These are phyloP conservation scores for Fusarium marasasianum DNA, from an alignment of 2,329 filamentous ascomycete species.

Conservation along the genomic window DNA sequence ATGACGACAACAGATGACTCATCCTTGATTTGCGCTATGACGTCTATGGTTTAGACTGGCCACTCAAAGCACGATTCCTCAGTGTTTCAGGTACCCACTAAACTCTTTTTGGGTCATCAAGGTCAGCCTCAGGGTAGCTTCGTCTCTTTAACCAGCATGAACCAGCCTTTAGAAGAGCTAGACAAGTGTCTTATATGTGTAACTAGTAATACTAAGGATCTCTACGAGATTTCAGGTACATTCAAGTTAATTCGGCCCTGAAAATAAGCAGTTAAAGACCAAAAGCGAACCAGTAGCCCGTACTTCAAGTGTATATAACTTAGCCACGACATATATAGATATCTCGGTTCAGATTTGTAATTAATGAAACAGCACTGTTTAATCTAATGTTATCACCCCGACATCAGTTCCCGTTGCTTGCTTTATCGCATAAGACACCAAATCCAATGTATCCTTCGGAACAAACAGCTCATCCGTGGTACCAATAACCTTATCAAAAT, in stretches of 20 bases:
- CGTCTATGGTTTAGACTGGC: background rate
- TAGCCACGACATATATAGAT: accelerated
- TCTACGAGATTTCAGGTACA: too few relatives aligned
- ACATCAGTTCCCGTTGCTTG: background rate
- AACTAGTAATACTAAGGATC: too few relatives aligned
- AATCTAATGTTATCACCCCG: background rate
- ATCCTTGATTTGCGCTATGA: background rate
- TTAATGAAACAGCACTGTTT: too few relatives aligned
- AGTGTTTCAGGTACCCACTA: background rate
- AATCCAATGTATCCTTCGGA: background rate
- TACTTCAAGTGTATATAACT: accelerated
- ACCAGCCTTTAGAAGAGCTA: accelerated
- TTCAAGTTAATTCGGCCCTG: too few relatives aligned
- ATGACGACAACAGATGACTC: background rate
- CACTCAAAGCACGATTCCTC: background rate
- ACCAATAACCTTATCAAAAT: background rate
- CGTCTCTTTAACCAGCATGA: background rate
- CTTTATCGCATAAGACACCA: background rate
- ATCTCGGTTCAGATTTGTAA: accelerated
- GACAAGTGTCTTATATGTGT: accelerated
- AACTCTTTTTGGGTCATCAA: background rate
- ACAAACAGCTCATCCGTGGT: background rate
- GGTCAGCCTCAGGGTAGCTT: background rate
- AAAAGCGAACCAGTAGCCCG: too few relatives aligned
- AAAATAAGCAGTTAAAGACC: accelerated